Evolutionary conservation across 2,329 filamentous ascomycete genomes (phyloP), one percentile per base, ranked within the genome.

Genomic region (Paracoccidioides brasiliensis): DNA sequence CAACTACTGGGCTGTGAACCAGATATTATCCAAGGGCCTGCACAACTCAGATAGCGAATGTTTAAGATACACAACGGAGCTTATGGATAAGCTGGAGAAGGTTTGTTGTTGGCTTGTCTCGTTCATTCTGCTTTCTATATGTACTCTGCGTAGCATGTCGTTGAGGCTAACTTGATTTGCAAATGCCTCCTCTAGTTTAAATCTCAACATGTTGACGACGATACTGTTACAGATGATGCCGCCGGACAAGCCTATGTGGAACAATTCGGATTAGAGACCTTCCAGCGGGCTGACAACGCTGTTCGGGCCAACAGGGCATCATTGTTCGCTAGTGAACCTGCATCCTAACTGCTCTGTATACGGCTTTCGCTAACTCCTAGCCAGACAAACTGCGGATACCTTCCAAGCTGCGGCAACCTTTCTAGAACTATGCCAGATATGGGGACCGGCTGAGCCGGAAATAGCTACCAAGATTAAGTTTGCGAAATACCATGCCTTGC

Each of bases 401-500:
- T 95, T 97, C 62, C 86, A 90, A 66, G 93, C 94, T 1, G 88
- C 93, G 0, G 85, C 88, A 0, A 95, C 90, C 0, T 97, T 98
- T 69, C 83, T 97, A 65, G 89, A 96, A 62, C 77, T 97, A 4
- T 80, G 88, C 55, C 84, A 84, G 60, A 86, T 95, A 64, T 98
- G 91, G 90, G 85, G 83, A 5, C 72, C 80, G 0, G 74, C 84
- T 9, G 88, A 95, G 38, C 72, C 80, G 0, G 90, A 97, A 65
- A 82, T 84, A 22, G 78, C 83, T 42, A 81, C 89, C 55, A 97
- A 95, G 76, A 89, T 91, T 72, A 96, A 94, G 69, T 98, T 88
- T 68, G 90, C 91, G 44, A 98, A 97, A 71, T 98, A 88, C 79
- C 94, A 97, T 69, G 90, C 91, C 2, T 76, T 91, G 40, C 82